Conservation (phyloP, 352 stramenopile genomes). For the Phytopythium kandeliae region DNA sequence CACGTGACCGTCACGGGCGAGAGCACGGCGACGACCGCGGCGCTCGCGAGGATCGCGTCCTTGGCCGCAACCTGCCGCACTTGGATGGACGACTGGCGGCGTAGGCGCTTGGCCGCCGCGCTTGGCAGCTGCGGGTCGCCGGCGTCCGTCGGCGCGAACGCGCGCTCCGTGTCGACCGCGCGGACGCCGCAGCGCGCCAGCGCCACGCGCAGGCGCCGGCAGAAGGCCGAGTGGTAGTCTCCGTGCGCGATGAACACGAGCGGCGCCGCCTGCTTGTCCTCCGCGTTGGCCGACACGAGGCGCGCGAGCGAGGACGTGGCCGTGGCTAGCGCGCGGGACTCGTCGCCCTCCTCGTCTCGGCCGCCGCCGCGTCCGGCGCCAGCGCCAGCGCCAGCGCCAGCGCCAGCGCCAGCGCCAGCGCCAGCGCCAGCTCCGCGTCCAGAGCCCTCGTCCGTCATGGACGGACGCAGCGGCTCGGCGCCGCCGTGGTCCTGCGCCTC, state of each 20-base stretch:
- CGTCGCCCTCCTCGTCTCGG: not conserved
- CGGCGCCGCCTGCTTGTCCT: constrained; percentile 6
- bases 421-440: too few species aligned
- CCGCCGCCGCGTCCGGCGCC: too few species aligned
- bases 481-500: constrained; percentile 25
- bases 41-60: constrained; percentile 62
- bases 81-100: constrained; percentile 18
- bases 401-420: too few species aligned
- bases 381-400: too few species aligned
- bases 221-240: constrained; percentile 70
- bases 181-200: constrained; percentile 54
- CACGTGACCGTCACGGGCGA: constrained; percentile 64
- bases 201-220: constrained; percentile 42
- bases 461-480: not conserved
- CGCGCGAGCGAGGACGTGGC: not conserved
- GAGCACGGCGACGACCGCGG: constrained; percentile 61
- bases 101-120: not conserved
- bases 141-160: too few species aligned
- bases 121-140: too few species aligned
- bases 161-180: constrained; percentile 46
- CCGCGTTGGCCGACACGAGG: not conserved
- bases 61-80: constrained; percentile 67
- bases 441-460: not conserved
- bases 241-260: constrained; percentile 77
- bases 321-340: not conserved